Evolutionary conservation across 129 eudicot species (phyloP), one percentile per base, ranked within the genome.

Genomic region (Rutidosis leptorrhynchoides): DNA sequence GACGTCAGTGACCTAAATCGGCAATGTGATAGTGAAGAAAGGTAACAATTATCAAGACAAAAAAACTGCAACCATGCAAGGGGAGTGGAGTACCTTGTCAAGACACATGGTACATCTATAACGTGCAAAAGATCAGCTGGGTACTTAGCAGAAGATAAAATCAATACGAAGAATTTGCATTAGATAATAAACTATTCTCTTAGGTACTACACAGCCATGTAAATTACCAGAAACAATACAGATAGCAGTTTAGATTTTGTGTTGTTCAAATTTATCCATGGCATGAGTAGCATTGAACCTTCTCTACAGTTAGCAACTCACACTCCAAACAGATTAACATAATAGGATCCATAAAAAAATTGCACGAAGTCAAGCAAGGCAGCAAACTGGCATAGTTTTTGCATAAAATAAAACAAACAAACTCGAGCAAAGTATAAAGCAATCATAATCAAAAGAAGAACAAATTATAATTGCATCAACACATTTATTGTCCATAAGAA

Each of bases 21-120:
- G 21, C 32, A 27, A 29, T 46, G 43, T 14, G 15, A 28, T 59
- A 32, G 59, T 70, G 58, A 70, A 16, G 12, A 15, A 19, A 27
- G 63, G 26, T 46, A 58, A 42, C 48, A 60, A 22, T 43, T 71
- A 23, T 37, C 19, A 69, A 69, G 65, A 69, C 19, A 19, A 2
- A 32, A 59, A 32, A 33, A 32, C 5, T 32, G 22, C 51, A 62
- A 12, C 67, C 9, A 11, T 9, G 17, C 7, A 62, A n/a, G 48
- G 40, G n/a, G 45, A 17, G 11, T 21, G 27, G 32, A 49, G 24
- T 65, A 43, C 26, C 26, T 43, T 24, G 37, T 27, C 63, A 25
- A 58, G 5, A 58, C 23, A 25, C 23, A 17, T 17, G 45, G 9
- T 29, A 29, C n/a, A 40, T 37, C 16, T 37, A 37, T 37, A 37